Evolutionary conservation across 192 early-diverging fungal genomes (phyloP), one percentile per base, ranked within the genome.

Genomic region (Ramicandelaber brevisporus): DNA sequence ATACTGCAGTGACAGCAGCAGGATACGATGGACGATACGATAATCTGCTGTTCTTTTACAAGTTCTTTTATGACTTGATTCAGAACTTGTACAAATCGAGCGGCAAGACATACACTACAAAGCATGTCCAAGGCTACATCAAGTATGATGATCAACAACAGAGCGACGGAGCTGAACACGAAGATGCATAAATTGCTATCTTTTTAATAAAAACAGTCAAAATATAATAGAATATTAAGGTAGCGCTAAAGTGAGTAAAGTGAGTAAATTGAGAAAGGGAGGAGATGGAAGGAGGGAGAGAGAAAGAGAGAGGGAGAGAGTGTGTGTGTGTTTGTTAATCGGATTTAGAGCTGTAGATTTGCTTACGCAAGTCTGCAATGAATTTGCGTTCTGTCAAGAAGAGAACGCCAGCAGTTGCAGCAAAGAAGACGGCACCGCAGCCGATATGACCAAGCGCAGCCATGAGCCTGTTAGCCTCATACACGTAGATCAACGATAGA

Each of bases 11-110:
- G 11, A 20, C 27, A 30, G 26, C 39, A n/a, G 35, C 33, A 10
- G 31, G 37, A 1, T 83, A 83, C 50, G 48, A 60, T 26, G 83
- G 85, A 6, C 59, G 65, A 31, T 86, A 77, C 43, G 88, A 95
- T 35, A 65, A 78, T 40, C 56, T 95, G 27, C 48, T 95, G 53
- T 89, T 65, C 46, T 89, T 82, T 41, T 95, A 78, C 60, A 81
- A 74, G 41, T 66, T 68, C 35, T 78, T 89, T 51, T 95, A 82
- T 43, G 65, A 78, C 24, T 26, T 73, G 11, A 87, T 95, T 15
- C 88, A 95, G 45, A 44, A 44, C 24, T 49, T 63, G 15, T 95
- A 95, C 44, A 48, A 57, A 27, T 49, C 53, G n/a, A 43, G 57
- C 19, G 55, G 54, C n/a, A 50, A 45, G 23, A 27, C 27, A 20